Evolutionary conservation across 768 basidiomycete genomes (phyloP).

Genomic region (Goffeauzyma gilvescens): DNA sequence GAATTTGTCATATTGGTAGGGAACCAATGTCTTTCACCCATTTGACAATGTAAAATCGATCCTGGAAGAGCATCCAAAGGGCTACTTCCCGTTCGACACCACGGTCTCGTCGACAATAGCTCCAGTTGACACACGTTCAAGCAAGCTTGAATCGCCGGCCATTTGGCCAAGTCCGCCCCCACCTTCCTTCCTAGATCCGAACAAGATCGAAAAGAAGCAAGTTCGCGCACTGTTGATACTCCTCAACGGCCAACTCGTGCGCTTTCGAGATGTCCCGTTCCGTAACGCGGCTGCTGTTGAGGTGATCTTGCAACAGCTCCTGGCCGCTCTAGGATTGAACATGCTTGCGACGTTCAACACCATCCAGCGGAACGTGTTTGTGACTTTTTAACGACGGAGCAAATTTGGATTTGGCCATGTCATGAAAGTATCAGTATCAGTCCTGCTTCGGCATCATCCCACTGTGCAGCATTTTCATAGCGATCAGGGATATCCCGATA

Average conservation of each 20-base stretch:
- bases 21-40: slow-evolving; percentile 58
- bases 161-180: slow-evolving; percentile 27
- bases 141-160: slow-evolving; percentile 10
- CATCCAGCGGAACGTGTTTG: slow-evolving; percentile 4
- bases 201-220: slow-evolving; percentile 10
- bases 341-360: slow-evolving; percentile 11
- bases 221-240: slow-evolving; percentile 13
- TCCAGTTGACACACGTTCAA: slow-evolving; percentile 1
- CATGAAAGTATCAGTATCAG: too few relatives aligned
- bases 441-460: too few relatives aligned
- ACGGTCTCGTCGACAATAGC: not conserved
- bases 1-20: slow-evolving; percentile 35
- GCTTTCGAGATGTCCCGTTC: slow-evolving; percentile 16
- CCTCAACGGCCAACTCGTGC: not conserved
- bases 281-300: slow-evolving; percentile 9
- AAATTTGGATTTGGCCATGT: too few relatives aligned
- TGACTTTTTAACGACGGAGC: slow-evolving; percentile 7
- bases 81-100: slow-evolving; percentile 44
- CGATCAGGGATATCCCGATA: too few relatives aligned
- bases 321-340: slow-evolving; percentile 24
- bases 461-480: too few relatives aligned
- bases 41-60: slow-evolving; percentile 42
- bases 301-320: slow-evolving; percentile 15
- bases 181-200: slow-evolving; percentile 27
- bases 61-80: slow-evolving; percentile 39